Percentiles rank a stretch among this genome's conserved stretches.
phyloP scores from a whole-genome alignment of 2,329 filamentous ascomycete species.

The Aspergillus ochraceus region DNA sequence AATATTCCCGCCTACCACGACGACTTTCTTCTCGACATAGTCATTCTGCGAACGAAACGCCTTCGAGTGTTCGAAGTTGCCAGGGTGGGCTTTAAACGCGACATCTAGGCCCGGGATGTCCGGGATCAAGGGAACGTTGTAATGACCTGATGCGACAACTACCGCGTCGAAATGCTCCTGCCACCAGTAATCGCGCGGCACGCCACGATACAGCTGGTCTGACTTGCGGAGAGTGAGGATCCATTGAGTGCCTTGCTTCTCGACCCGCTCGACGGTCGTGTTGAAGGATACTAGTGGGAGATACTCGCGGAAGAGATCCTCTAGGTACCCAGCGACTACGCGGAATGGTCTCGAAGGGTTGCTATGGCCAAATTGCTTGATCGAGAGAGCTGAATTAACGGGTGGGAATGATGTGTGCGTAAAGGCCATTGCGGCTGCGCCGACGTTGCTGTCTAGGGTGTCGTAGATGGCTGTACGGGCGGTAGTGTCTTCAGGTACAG shows the following conservation, averaged over 20 bases:
- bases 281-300: slow-evolving; percentile 29
- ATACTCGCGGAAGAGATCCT: slow-evolving; percentile 27
- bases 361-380: background rate
- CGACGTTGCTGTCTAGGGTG: slow-evolving; percentile 30
- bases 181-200: slow-evolving; percentile 37
- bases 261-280: slow-evolving; percentile 32
- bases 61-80: slow-evolving; percentile 41
- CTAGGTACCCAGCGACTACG: slow-evolving; percentile 23
- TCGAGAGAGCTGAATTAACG: background rate
- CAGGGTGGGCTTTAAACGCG: slow-evolving; percentile 13
- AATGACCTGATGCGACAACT: slow-evolving; percentile 45
- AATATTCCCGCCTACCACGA: slow-evolving; percentile 31
- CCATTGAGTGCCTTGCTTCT: slow-evolving; percentile 28
- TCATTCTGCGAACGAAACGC: slow-evolving; percentile 33
- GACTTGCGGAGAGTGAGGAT: slow-evolving; percentile 27
- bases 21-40: slow-evolving; percentile 37
- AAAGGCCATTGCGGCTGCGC: slow-evolving; percentile 27
- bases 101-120: slow-evolving; percentile 35
- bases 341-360: slow-evolving; percentile 28
- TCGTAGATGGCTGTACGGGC: slow-evolving; percentile 26
- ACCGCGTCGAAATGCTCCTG: slow-evolving; percentile 44
- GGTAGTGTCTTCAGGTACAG: slow-evolving; percentile 19
- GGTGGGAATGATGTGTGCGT: slow-evolving; percentile 14
- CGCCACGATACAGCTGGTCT: slow-evolving; percentile 9
- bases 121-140: slow-evolving; percentile 42